These are phyloP conservation scores for Melampsora americana DNA, from an alignment of 1,284 basidiomycete genomes.

Conservation along the genomic window DNA sequence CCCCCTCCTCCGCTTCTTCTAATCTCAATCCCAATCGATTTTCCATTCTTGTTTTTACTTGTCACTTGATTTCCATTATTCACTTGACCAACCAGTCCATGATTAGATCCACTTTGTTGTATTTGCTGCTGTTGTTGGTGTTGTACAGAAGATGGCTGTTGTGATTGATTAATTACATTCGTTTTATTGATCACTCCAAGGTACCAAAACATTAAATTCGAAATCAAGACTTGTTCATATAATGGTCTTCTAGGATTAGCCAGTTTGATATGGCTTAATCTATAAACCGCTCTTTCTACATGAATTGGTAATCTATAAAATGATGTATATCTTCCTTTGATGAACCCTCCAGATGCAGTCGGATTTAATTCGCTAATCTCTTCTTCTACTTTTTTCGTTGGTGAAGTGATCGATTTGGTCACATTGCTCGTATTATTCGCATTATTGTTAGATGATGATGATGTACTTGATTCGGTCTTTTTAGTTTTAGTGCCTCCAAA, in stretches of 20 bases:
- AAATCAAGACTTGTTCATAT: slow-evolving; percentile 97
- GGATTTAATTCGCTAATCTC: slow-evolving; percentile 48
- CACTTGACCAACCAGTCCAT: slow-evolving; percentile 25
- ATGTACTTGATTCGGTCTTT: not conserved
- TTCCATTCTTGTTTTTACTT: too few species aligned
- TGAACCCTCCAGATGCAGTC: slow-evolving; percentile 59
- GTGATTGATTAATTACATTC: slow-evolving; percentile 45
- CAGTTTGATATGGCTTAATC: slow-evolving; percentile 95
- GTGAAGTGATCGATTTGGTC: slow-evolving; percentile 43
- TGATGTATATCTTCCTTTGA: slow-evolving; percentile 55
- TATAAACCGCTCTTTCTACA: slow-evolving; percentile 94
- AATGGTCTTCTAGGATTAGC: slow-evolving; percentile 92
- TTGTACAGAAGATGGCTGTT: slow-evolving; percentile 44
- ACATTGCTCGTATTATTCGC: too few species aligned
- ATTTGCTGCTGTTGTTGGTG: slow-evolving; percentile 26
- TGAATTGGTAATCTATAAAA: slow-evolving; percentile 91
- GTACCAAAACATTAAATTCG: slow-evolving; percentile 95
- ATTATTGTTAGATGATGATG: not conserved
- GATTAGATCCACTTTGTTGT: not conserved
- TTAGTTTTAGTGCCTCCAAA: slow-evolving; percentile 17
- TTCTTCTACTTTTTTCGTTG: slow-evolving; percentile 2
- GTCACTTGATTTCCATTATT: too few species aligned
- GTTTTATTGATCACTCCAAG: slow-evolving; percentile 88
- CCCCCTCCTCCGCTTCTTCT: too few species aligned
- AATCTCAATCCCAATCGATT: too few species aligned